These are phyloP conservation scores for Moesziomyces parantarcticus DNA, from an alignment of 1,284 basidiomycete genomes.

Conservation along the genomic window DNA sequence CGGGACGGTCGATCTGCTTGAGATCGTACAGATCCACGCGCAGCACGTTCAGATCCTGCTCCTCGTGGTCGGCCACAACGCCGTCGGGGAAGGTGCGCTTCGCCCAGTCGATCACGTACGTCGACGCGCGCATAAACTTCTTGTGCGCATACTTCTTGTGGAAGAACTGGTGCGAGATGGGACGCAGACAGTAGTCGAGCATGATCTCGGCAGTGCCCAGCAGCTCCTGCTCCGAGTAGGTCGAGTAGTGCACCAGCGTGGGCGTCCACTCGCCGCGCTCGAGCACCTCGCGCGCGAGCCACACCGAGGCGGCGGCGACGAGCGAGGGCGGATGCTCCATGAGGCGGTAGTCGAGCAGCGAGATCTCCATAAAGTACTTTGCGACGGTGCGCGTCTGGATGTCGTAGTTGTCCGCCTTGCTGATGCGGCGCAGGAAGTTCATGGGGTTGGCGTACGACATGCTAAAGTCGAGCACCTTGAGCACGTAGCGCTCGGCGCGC, in stretches of 20 bases:
- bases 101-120: conserved; percentile 65
- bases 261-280: conserved; percentile 83
- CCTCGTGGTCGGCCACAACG: conserved; percentile 46
- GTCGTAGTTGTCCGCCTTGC: conserved; percentile 72
- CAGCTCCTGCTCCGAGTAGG: conserved; percentile 84
- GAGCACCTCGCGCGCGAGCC: conserved; percentile 87
- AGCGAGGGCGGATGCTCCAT: conserved; percentile 84
- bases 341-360: conserved; percentile 85
- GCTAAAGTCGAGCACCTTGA: conserved; percentile 92
- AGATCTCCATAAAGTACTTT: conserved; percentile 84
- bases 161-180: conserved; percentile 59
- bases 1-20: conserved; percentile 50
- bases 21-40: conserved; percentile 55
- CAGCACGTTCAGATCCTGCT: conserved; percentile 53
- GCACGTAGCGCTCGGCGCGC: conserved; percentile 86
- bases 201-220: conserved; percentile 90
- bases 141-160: conserved; percentile 67
- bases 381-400: conserved; percentile 88
- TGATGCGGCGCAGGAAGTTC: conserved; percentile 82
- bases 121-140: conserved; percentile 66
- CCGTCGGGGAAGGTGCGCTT: conserved; percentile 57
- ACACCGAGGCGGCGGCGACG: conserved; percentile 87
- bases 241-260: conserved; percentile 90
- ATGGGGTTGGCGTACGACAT: conserved; percentile 92
- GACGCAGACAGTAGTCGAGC: conserved; percentile 78